Conservation (phyloP, 1,284 basidiomycete genomes). For the Fomitopsis pinicola region DNA sequence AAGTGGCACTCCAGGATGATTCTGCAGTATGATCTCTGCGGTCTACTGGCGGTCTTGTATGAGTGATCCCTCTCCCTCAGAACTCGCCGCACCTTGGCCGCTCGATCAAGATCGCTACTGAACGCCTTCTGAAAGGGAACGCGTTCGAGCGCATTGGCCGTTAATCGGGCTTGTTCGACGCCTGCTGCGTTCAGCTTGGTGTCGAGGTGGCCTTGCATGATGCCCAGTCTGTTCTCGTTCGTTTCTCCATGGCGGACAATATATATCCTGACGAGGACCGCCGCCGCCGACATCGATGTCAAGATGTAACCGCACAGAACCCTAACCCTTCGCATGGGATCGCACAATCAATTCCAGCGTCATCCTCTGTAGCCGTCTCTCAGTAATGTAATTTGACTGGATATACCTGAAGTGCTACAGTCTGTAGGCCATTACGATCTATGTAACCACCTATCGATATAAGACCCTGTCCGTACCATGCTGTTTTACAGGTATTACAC, state of each 20-base stretch:
- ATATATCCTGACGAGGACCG: constrained; percentile 36
- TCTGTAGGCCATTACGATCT: neutral
- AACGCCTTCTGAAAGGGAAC: constrained; percentile 50
- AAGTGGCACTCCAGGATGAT: constrained; percentile 45
- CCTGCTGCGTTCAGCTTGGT: constrained; percentile 58
- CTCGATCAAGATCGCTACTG: constrained; percentile 64
- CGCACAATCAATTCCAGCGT: no score
- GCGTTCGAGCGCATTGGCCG: constrained; percentile 47
- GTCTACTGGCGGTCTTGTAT: constrained; percentile 39
- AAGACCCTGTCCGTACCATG: neutral
- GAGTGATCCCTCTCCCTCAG: neutral
- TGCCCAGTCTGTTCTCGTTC: constrained; percentile 51
- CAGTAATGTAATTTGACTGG: neutral
- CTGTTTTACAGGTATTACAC: constrained; percentile 1
- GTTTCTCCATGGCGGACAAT: constrained; percentile 77
- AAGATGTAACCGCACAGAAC: neutral
- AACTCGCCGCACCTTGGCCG: constrained; percentile 40
- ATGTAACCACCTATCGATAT: neutral
- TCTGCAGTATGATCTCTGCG: constrained; percentile 51
- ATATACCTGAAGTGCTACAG: neutral
- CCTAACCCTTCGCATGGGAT: neutral
- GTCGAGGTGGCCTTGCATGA: constrained; percentile 72
- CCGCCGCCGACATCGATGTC: constrained; percentile 4
- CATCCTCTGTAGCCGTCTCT: no score
- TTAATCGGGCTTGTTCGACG: constrained; percentile 47